Conservation (phyloP, 2,329 filamentous ascomycete species). For the Claviceps sp. region DNA sequence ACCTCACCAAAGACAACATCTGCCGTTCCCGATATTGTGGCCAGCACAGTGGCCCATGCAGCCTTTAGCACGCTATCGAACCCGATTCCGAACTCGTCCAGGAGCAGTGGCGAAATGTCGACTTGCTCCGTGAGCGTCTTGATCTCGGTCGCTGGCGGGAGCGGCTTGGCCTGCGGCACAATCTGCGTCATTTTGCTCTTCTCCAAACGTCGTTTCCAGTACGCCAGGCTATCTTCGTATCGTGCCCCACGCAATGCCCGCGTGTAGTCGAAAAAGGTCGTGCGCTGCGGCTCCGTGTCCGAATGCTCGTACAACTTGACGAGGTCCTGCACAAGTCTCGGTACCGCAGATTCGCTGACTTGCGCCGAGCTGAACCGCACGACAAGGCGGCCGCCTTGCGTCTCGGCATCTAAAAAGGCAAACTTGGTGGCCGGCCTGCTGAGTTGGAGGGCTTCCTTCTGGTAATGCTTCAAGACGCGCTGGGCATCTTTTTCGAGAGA, state of each 20-base stretch:
- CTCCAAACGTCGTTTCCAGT: conserved; percentile 32
- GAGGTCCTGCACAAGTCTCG: conserved; percentile 34
- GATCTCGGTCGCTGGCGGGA: conserved; percentile 22
- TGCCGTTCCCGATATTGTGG: conserved; percentile 30
- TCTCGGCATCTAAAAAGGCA: conserved; percentile 33
- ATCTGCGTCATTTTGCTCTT: conserved; percentile 33
- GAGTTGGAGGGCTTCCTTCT: conserved; percentile 25
- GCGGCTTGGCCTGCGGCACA: conserved; percentile 28
- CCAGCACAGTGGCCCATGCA: conserved; percentile 43
- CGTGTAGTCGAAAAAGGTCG: conserved; percentile 35
- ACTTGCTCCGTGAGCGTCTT: conserved; percentile 28
- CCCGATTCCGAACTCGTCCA: conserved; percentile 30
- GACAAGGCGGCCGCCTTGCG: conserved; percentile 33
- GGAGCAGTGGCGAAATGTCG: conserved; percentile 20
- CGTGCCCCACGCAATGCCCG: conserved; percentile 25
- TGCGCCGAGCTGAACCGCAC: conserved; percentile 36
- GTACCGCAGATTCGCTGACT: conserved; percentile 32
- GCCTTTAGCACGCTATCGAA: conserved; percentile 42
- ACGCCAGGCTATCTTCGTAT: conserved; percentile 25
- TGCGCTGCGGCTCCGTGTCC: conserved; percentile 20
- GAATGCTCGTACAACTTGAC: conserved; percentile 29
- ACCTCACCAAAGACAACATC: conserved; percentile 46
- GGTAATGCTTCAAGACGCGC: conserved; percentile 30
- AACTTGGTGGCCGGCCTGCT: conserved; percentile 34
- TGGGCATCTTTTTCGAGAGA: conserved; percentile 25